These are phyloP conservation scores for Paracoccidioides lutzii DNA, from an alignment of 2,329 filamentous ascomycete species.

Conservation along the genomic window DNA sequence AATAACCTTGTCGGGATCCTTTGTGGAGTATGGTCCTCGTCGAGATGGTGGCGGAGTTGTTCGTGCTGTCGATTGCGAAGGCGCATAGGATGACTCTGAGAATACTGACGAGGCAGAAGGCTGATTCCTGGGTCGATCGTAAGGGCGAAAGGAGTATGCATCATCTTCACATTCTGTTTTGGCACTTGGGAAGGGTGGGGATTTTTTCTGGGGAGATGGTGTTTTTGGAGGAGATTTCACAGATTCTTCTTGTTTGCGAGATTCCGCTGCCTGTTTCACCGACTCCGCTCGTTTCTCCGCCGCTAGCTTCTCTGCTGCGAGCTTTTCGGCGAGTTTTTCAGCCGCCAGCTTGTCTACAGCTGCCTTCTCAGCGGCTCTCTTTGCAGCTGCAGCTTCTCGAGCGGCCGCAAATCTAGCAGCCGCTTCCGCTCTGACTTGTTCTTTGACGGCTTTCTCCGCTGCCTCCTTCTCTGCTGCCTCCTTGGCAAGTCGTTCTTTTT, in stretches of 20 bases:
- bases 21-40: slow-evolving; percentile 68
- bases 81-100: slow-evolving; percentile 77
- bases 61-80: slow-evolving; percentile 68
- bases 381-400: slow-evolving; percentile 24
- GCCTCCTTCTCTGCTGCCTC: slow-evolving; percentile 16
- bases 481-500: slow-evolving; percentile 14
- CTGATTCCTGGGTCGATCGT: slow-evolving; percentile 53
- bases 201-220: slow-evolving; percentile 29
- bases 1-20: slow-evolving; percentile 89
- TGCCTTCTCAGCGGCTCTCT: slow-evolving; percentile 22
- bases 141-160: slow-evolving; percentile 61
- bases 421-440: slow-evolving; percentile 12
- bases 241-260: slow-evolving; percentile 13
- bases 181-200: slow-evolving; percentile 24
- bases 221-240: slow-evolving; percentile 16
- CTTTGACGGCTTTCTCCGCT: slow-evolving; percentile 16
- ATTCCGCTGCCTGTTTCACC: slow-evolving; percentile 10
- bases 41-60: slow-evolving; percentile 73
- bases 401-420: slow-evolving; percentile 18
- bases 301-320: slow-evolving; percentile 19
- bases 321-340: neutral
- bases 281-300: slow-evolving; percentile 23
- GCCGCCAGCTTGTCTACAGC: slow-evolving; percentile 22
- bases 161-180: slow-evolving; percentile 46
- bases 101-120: slow-evolving; percentile 58